Base-by-base conservation (phyloP, 2,329 filamentous ascomycete genomes). In the Orbilia oligospora region DNA sequence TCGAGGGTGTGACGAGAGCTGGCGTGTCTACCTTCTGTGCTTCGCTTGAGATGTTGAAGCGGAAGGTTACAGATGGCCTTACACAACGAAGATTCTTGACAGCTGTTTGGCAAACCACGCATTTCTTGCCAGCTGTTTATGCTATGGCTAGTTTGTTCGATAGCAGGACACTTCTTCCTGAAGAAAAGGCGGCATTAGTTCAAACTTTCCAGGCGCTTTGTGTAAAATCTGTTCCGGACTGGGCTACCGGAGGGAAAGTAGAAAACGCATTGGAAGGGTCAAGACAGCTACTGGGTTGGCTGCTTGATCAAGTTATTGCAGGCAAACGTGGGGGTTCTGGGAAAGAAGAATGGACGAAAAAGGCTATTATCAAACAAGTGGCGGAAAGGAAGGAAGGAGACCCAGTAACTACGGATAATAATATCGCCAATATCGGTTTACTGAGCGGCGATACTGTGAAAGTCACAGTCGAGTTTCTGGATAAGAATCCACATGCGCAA, bases 121-220 rank as follows among this genome's bases (percentile, higher is more conserved):
- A 79, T 67, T 79, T 78, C 46, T 41, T 68, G 46, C 71, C 76
- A 2, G 76, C 71, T 3, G 70, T 79, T 20, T 70, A 71, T 51
- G 76, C 76, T 16, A 66, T 79, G 76, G 22, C 76, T 10, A 70
- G 56, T 36, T 24, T 79, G 16, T 79, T 79, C 30, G 76, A 79
- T 27, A 70, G 56, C 36, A 51, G 70, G 16, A 75, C 71, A 5
- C 30, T 79, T 5, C 9, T 69, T 22, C 33, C 69, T 5, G 76
- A 73, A 36, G 76, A 79, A 24, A 79, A 79, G 24, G 76, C 76
- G 14, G 76, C 71, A 0, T n/a, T 79, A 4, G 76, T 49, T 10
- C 76, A 79, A 30, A 79, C 70, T 6, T 79, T 79, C 41, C 71
- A 75, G 22, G 76, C 70, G 0, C 70, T 79, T n/a, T 73, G 70